Evolutionary conservation across 495 filamentous ascomycete species (phyloP), one percentile per base, ranked within the genome.

Genomic region (Evansstolkia leycettana): DNA sequence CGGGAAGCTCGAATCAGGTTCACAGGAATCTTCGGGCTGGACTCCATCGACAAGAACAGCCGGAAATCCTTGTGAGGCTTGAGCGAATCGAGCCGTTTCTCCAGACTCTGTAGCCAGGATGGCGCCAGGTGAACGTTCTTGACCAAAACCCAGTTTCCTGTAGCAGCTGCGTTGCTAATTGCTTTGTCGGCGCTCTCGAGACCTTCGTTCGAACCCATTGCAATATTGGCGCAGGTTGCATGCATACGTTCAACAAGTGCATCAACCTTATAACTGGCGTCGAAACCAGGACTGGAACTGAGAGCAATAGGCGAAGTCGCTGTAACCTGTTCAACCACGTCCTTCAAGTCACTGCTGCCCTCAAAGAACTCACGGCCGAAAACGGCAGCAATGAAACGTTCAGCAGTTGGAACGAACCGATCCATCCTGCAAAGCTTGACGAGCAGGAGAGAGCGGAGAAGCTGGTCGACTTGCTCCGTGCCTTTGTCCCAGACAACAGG

Each of bases 91-190:
- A 99, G 79, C 36, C 87, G 74, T 69, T 99, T 99, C 65, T 96
- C 90, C 7, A 99, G 70, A 45, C 84, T 90, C 53, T 96, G 90
- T 14, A 99, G 67, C 92, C 92, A 99, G 19, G 80, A 80, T 2
- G 88, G 87, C 18, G 89, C 87, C 38, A 99, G 73, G 57, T 99
- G 90, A 20, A 99, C 90, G 67, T 99, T 99, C 75, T 99, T 99
- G 67, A 99, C 75, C 4, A 96, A 69, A 13, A 99, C 92, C 90
- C 90, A 99, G 20, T 78, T 87, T 39, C 90, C 90, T 2, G 80
- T 81, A 34, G 88, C 82, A 5, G 92, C 89, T 11, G 90, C 90
- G 52, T 85, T 88, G 67, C 73, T 80, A 51, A 99, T 84, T 15
- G 90, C 90, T 57, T 94, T 92, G 63, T 96, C 92, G 19, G 90